A percentile compares a stretch with the other conserved stretches of the same genome.
These are phyloP conservation scores for Coccomyxa subellipsoidea DNA, from an alignment of 163 green algal genomes.

Conservation along the genomic window DNA sequence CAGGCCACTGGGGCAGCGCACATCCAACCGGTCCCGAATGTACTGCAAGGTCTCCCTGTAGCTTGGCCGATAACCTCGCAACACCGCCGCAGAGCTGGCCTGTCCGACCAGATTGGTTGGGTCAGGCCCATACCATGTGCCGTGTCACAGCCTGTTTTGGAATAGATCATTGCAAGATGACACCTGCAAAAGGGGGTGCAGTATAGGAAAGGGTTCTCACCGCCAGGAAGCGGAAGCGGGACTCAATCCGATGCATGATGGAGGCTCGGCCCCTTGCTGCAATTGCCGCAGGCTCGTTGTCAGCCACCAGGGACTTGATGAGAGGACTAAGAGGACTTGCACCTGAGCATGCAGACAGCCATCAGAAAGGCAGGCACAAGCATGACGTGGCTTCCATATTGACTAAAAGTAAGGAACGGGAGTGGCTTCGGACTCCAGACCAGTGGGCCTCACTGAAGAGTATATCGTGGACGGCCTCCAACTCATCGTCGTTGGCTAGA, in stretches of 20 bases:
- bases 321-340: constrained; percentile 60
- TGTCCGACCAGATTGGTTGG: neutral
- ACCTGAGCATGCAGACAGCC: constrained; percentile 19
- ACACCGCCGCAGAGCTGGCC: constrained; percentile 51
- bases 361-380: neutral
- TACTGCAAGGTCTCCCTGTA: constrained; percentile 71
- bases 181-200: neutral
- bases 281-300: constrained; percentile 45
- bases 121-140: neutral
- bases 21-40: constrained; percentile 50
- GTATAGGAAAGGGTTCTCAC: too few species aligned
- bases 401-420: too few species aligned
- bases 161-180: too few species aligned
- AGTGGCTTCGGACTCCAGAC: too few species aligned
- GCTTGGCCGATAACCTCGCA: constrained; percentile 56
- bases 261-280: constrained; percentile 17
- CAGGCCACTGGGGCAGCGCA: constrained; percentile 58
- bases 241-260: constrained; percentile 57
- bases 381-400: too few species aligned
- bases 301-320: constrained; percentile 59
- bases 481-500: constrained; percentile 71
- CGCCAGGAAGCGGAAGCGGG: constrained; percentile 75
- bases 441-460: constrained; percentile 54
- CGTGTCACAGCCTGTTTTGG: too few species aligned
- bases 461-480: constrained; percentile 63